These are phyloP conservation scores for Thalassia testudinum DNA, from an alignment of 116 monocot genomes.

Conservation along the genomic window DNA sequence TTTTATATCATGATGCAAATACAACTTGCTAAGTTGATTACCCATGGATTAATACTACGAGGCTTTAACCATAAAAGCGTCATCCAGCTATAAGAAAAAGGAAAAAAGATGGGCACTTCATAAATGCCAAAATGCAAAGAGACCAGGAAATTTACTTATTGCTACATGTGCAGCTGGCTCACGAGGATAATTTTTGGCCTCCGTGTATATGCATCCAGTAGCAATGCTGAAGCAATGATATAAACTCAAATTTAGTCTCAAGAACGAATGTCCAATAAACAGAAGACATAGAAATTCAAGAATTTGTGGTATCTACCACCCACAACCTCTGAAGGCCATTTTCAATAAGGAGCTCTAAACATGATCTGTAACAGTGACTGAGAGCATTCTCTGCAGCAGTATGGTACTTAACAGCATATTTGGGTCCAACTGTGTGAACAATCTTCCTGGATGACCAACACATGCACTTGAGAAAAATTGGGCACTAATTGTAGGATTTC, in stretches of 20 bases:
- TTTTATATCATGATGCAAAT: too few species aligned
- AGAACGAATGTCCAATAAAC: background rate
- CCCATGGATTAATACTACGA: too few species aligned
- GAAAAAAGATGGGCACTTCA: too few species aligned
- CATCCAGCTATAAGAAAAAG: too few species aligned
- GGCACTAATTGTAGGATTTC: too few species aligned
- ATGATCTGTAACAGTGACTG: conserved; percentile 94
- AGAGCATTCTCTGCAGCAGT: conserved; percentile 98
- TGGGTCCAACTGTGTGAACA: conserved; percentile 98
- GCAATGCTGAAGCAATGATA: conserved; percentile 57
- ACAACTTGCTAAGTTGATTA: too few species aligned
- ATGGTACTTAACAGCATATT: conserved; percentile 99
- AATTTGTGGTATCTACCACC: background rate
- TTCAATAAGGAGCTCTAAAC: conserved; percentile 92
- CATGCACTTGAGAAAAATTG: too few species aligned
- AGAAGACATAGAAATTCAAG: background rate
- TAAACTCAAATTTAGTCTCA: background rate
- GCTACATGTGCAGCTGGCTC: conserved; percentile 99
- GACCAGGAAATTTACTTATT: conserved; percentile 51
- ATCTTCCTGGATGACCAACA: conserved; percentile 34
- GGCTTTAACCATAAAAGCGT: too few species aligned
- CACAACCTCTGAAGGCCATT: conserved; percentile 87
- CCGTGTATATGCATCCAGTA: conserved; percentile 89
- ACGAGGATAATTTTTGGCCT: conserved; percentile 88
- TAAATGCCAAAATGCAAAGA: too few species aligned